phyloP scores from a whole-genome alignment of 2,329 filamentous ascomycete genomes.

The Aspergillus pseudotamarii region DNA sequence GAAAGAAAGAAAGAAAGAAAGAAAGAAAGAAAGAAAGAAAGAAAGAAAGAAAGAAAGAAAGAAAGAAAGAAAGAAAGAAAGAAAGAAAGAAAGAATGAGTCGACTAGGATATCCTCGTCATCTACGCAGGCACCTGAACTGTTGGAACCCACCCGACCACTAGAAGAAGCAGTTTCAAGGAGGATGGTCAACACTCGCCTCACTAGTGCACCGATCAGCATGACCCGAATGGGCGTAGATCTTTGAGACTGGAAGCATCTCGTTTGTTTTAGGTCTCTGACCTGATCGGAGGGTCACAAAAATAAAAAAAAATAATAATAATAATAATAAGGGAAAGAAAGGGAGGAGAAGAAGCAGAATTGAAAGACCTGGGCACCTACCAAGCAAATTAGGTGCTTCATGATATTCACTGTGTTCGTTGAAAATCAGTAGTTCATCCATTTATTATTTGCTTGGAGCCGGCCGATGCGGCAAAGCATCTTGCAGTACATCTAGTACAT shows the following conservation, averaged over 20 bases:
- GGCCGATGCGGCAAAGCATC: constrained; percentile 4
- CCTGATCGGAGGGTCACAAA: background rate
- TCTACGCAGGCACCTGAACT: constrained; percentile 23
- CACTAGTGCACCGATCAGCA: constrained; percentile 8
- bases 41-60: too few species aligned
- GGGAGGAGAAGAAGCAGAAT: too few species aligned
- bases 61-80: background rate
- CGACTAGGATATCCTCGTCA: constrained; percentile 25
- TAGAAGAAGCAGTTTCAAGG: constrained; percentile 9
- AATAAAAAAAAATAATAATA: background rate
- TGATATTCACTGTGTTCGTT: background rate
- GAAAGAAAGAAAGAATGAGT: background rate
- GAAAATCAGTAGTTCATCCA: background rate
- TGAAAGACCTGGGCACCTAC: background rate
- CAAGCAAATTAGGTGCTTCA: background rate
- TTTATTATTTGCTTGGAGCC: constrained; percentile 3
- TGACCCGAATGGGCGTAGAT: constrained; percentile 19
- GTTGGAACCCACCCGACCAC: constrained; percentile 10
- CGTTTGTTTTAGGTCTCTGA: background rate
- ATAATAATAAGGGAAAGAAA: too few species aligned
- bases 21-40: too few species aligned
- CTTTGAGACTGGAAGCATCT: constrained; percentile 5
- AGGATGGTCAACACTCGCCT: constrained; percentile 7
- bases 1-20: background rate
- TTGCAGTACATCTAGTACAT: constrained; percentile 7